Percentiles rank a stretch among this genome's conserved stretches.
phyloP scores from a whole-genome alignment of 352 stramenopile species.

The Thalassiosira sp. region DNA sequence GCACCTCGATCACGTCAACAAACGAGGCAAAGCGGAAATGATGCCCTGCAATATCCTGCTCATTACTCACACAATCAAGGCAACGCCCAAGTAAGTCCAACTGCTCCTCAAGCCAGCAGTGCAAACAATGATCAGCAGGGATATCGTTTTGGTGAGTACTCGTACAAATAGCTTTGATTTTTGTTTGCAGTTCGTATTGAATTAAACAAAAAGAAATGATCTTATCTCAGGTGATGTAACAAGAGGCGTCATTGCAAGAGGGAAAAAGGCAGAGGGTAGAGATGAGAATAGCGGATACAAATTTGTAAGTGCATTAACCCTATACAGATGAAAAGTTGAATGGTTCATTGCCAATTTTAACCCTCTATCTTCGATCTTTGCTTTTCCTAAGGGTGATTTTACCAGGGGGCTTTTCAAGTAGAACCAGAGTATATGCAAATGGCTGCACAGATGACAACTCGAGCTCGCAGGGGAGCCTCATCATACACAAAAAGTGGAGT shows the following conservation, averaged over 20 bases:
- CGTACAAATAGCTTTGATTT: not conserved
- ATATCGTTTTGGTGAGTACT: constrained; percentile 27
- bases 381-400: constrained; percentile 24
- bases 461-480: no score
- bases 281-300: constrained; percentile 14
- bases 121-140: constrained; percentile 28
- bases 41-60: not conserved
- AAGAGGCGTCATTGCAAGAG: constrained; percentile 10
- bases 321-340: no score
- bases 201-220: no score
- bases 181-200: not conserved
- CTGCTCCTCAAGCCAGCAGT: not conserved
- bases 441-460: not conserved
- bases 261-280: constrained; percentile 16
- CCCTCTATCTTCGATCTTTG: no score
- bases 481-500: no score
- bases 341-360: no score
- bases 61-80: not conserved
- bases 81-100: not conserved
- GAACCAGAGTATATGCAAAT: not conserved
- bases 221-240: constrained; percentile 15
- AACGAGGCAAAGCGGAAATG: not conserved
- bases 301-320: constrained; percentile 7
- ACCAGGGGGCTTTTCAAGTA: constrained; percentile 14
- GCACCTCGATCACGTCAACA: no score